Base-by-base conservation (phyloP, 345 rosid genomes). In the Combretum micranthum region DNA sequence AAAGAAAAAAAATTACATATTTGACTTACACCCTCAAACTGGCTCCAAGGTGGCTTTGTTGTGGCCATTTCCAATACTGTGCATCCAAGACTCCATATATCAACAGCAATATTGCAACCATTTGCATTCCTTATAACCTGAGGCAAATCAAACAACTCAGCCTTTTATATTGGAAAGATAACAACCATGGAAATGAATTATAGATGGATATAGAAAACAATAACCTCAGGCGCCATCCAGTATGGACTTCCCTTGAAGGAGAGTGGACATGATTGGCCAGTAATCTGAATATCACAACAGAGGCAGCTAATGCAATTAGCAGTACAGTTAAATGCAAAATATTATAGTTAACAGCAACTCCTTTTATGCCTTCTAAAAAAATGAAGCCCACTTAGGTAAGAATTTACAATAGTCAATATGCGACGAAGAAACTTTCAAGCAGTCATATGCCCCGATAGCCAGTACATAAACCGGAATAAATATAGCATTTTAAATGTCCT, bases 171-270 rank as follows among this genome's bases (percentile, higher is more conserved):
- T 42, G 22, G 39, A 49, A 61, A 48, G 39, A 44, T 18, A n/a
- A 39, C 4, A 44, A 39, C 49, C 16, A 37, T 22, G 53, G 51
- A 53, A 44, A 53, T 26, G n/a, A 37, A 46, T 5, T 42, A 20
- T 17, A 68, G 16, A 32, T 45, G 49, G 55, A 17, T 18, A 44
- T 18, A 63, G 55, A 43, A 68, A 32, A 20, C 15, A 39, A 57
- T 20, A n/a, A 86, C 94, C 87, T 86, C 94, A 20, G 94, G 94
- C 56, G 94, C 94, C 89, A 86, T 76, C 94, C 94, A 86, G 66
- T 81, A 83, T 23, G 94, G 94, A 69, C 94, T 86, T 59, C 94
- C 94, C 69, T 81, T 86, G 74, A 86, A 79, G 26, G 94, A 86
- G 48, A 86, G 72, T 5, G 87, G 85, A 59, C 87, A 83, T 13